Evolutionary conservation across 257 asterid species (phyloP).

Genomic region (Prunella vulgaris): DNA sequence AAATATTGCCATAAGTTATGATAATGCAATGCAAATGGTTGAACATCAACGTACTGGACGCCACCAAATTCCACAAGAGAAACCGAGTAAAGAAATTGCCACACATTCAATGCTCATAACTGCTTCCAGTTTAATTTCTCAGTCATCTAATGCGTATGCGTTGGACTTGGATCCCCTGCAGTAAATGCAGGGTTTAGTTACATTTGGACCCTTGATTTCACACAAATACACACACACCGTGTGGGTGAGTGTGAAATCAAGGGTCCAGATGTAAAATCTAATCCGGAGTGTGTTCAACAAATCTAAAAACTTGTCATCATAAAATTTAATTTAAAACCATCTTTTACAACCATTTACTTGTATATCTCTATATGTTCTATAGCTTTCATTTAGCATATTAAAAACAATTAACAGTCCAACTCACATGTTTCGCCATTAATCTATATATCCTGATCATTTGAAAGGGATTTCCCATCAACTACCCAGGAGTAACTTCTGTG

Average conservation of each 20-base stretch:
- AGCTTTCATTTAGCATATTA: background rate
- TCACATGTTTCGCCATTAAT: background rate
- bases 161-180: no score
- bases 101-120: background rate
- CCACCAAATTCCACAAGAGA: constrained; percentile 4
- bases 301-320: no score
- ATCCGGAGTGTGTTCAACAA: no score
- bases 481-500: background rate
- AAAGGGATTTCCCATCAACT: background rate
- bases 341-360: background rate
- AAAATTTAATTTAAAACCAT: background rate
- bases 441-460: background rate
- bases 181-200: no score
- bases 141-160: background rate
- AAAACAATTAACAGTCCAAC: background rate
- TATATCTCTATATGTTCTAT: constrained; percentile 1
- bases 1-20: background rate
- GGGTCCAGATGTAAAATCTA: no score
- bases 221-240: no score
- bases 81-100: background rate
- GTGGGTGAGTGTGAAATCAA: no score
- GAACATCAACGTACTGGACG: background rate
- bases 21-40: constrained; percentile 8
- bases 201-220: no score
- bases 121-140: background rate